Evolutionary conservation across 192 early-diverging fungal genomes (phyloP).

Genomic region (Coemansia sp.): DNA sequence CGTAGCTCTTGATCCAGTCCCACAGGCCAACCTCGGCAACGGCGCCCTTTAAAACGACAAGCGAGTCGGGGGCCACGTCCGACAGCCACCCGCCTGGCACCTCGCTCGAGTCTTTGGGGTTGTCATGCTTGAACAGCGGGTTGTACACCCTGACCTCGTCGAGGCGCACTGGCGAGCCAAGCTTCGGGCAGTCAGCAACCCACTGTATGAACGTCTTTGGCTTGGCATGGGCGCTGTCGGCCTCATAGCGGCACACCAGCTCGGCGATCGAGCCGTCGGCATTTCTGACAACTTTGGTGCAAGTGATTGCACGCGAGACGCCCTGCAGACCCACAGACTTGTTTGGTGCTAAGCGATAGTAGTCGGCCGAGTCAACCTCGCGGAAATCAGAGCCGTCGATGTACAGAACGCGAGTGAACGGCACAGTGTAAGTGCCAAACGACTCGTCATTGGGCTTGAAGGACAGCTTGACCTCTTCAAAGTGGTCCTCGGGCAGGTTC

Average conservation of each 20-base stretch:
- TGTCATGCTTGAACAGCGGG: constrained; percentile 84
- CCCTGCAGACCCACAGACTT: constrained; percentile 94
- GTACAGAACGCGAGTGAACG: constrained; percentile 90
- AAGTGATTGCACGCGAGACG: constrained; percentile 85
- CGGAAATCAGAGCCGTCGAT: constrained; percentile 98
- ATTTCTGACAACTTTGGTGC: constrained; percentile 74
- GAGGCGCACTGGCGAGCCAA: constrained; percentile 78
- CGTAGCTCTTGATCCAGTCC: constrained; percentile 59
- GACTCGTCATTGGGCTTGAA: constrained; percentile 87
- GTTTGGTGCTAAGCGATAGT: constrained; percentile 88
- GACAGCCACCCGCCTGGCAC: constrained; percentile 89
- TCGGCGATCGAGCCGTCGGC: constrained; percentile 78
- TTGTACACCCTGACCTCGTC: constrained; percentile 83
- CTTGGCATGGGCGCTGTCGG: constrained; percentile 62
- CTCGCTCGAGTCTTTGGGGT: constrained; percentile 74
- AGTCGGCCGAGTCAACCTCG: constrained; percentile 87
- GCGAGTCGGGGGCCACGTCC: constrained; percentile 82
- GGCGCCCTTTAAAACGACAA: constrained; percentile 66
- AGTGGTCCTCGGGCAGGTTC: constrained; percentile 82
- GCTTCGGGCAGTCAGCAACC: constrained; percentile 84
- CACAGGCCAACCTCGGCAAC: constrained; percentile 83
- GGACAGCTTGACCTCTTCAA: constrained; percentile 76
- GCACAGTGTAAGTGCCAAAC: constrained; percentile 84
- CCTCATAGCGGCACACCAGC: constrained; percentile 79
- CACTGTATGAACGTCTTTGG: constrained; percentile 99